Evolutionary conservation across 371 early-diverging fungal species (phyloP).

Genomic region (Mycotypha africana): DNA sequence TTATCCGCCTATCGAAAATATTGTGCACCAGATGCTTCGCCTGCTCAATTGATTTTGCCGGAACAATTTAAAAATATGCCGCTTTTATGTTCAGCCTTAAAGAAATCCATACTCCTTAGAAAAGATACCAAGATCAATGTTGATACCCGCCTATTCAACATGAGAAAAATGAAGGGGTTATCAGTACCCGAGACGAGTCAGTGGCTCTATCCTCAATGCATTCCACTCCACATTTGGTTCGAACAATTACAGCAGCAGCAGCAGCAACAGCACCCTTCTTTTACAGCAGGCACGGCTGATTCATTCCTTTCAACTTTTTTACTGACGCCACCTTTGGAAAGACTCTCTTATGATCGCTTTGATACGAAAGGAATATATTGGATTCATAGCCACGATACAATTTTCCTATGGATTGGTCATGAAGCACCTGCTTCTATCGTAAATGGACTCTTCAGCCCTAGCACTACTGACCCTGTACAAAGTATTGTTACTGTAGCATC

Average conservation of each 20-base stretch:
- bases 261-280: slow-evolving; percentile 23
- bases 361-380: slow-evolving; percentile 70
- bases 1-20: slow-evolving; percentile 84
- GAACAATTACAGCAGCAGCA: slow-evolving; percentile 71
- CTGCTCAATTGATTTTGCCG: slow-evolving; percentile 91
- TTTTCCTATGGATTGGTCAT: slow-evolving; percentile 34
- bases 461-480: no score
- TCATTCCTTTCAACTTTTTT: no score
- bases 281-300: slow-evolving; percentile 3
- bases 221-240: slow-evolving; percentile 69
- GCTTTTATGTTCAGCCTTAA: slow-evolving; percentile 70
- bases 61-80: slow-evolving; percentile 91
- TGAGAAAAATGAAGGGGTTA: slow-evolving; percentile 74
- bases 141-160: slow-evolving; percentile 76
- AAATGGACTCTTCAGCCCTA: slow-evolving; percentile 14
- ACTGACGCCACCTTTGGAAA: slow-evolving; percentile 50
- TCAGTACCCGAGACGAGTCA: not conserved
- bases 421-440: slow-evolving; percentile 11
- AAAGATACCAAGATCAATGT: slow-evolving; percentile 61
- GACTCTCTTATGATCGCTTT: slow-evolving; percentile 76
- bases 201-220: slow-evolving; percentile 27
- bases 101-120: slow-evolving; percentile 75
- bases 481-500: no score
- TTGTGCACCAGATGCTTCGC: slow-evolving; percentile 75
- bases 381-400: slow-evolving; percentile 17